Evolutionary conservation across 257 asterid genomes (phyloP).

Genomic region (Haberlea rhodopensis): DNA sequence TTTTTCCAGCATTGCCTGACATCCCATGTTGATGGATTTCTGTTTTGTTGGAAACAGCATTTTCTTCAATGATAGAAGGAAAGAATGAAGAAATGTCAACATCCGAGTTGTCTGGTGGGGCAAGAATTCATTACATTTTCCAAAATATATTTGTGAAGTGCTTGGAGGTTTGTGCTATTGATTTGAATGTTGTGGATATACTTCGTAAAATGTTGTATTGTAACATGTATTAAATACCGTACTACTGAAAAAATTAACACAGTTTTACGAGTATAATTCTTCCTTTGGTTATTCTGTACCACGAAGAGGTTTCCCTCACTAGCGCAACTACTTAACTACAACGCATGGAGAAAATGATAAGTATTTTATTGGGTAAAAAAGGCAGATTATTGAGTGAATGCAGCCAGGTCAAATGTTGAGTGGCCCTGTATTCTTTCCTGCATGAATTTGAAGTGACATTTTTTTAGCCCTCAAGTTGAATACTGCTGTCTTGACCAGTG

Average conservation of each 20-base stretch:
- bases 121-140: slow-evolving; percentile 94
- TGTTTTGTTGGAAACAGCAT: slow-evolving; percentile 54
- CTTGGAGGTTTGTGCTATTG: slow-evolving; percentile 71
- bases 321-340: background rate
- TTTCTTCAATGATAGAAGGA: slow-evolving; percentile 91
- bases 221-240: background rate
- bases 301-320: background rate
- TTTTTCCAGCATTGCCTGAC: slow-evolving; percentile 11
- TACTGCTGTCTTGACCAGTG: slow-evolving; percentile 1
- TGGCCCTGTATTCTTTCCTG: slow-evolving; percentile 7
- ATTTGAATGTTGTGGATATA: slow-evolving; percentile 22
- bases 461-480: slow-evolving; percentile 7
- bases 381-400: background rate
- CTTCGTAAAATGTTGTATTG: slow-evolving; percentile 19
- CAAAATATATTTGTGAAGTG: slow-evolving; percentile 83
- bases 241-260: background rate
- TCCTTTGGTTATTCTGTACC: background rate
- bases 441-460: background rate
- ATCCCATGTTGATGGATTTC: slow-evolving; percentile 9
- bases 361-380: slow-evolving; percentile 1
- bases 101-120: slow-evolving; percentile 92
- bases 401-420: background rate
- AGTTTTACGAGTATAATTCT: background rate
- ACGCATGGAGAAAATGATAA: too few species aligned
- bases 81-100: slow-evolving; percentile 92